phyloP scores from a whole-genome alignment of 176 grass and related monocot species.

The Eragrostis nindensis region DNA sequence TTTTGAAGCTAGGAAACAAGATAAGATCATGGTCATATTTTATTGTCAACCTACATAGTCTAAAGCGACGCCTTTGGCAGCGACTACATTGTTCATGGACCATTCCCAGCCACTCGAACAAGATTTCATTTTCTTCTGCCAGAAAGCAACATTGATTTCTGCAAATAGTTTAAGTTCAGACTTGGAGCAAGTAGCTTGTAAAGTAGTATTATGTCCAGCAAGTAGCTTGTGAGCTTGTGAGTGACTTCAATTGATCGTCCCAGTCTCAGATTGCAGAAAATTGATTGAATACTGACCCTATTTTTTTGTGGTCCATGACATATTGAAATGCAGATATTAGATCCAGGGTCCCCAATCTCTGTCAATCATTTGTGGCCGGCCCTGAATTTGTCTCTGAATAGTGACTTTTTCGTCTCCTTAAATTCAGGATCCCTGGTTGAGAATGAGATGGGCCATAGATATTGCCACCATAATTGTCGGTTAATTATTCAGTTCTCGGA shows the following conservation, averaged over 20 bases:
- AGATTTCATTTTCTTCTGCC: constrained; percentile 36
- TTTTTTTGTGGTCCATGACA: constrained; percentile 43
- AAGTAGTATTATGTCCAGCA: constrained; percentile 32
- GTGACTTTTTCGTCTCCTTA: constrained; percentile 39
- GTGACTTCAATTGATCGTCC: constrained; percentile 35
- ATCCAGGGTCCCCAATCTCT: constrained; percentile 50
- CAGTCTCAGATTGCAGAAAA: constrained; percentile 39
- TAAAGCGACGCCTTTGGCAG: constrained; percentile 38
- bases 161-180: constrained; percentile 29
- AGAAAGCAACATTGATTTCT: constrained; percentile 36
- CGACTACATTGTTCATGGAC: constrained; percentile 20
- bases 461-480: constrained; percentile 10
- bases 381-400: constrained; percentile 25
- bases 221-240: constrained; percentile 23
- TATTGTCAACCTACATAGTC: constrained; percentile 42
- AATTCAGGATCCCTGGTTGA: constrained; percentile 31
- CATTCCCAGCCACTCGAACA: constrained; percentile 35
- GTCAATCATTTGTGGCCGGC: constrained; percentile 43
- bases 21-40: constrained; percentile 53
- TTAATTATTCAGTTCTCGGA: constrained; percentile 37
- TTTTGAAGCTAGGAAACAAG: constrained; percentile 44
- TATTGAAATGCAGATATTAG: constrained; percentile 28
- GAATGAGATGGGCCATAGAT: constrained; percentile 42
- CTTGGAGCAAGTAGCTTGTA: constrained; percentile 26
- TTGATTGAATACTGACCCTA: constrained; percentile 8